A percentile compares a stretch with the other conserved stretches of the same genome.
These are phyloP conservation scores for Coelastrella sp. DNA, from an alignment of 139 green algal species.

Conservation along the genomic window DNA sequence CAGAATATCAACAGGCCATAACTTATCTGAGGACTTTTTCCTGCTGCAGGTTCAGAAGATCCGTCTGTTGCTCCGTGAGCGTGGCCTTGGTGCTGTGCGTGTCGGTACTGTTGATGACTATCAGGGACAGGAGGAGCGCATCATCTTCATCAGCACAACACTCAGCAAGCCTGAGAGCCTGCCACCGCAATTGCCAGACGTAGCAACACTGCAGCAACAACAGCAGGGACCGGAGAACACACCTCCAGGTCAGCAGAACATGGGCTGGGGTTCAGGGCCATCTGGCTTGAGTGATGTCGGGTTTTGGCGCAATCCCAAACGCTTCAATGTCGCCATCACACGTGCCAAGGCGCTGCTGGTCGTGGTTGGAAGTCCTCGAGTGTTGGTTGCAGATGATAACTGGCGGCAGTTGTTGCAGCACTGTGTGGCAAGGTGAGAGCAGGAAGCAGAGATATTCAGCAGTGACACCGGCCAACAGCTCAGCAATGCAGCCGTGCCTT, in stretches of 20 bases:
- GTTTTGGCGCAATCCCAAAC: constrained; percentile 85
- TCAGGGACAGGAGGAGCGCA: constrained; percentile 80
- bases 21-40: not conserved
- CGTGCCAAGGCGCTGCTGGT: constrained; percentile 69
- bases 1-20: not conserved
- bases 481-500: not conserved
- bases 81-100: constrained; percentile 58
- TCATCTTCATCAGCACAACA: constrained; percentile 88
- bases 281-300: constrained; percentile 58
- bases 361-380: not conserved
- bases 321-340: constrained; percentile 95
- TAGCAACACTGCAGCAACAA: no score
- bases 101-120: constrained; percentile 89
- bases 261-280: no score
- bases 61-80: constrained; percentile 76
- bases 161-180: constrained; percentile 14
- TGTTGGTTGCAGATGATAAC: not conserved
- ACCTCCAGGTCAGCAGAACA: no score
- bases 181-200: not conserved
- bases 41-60: constrained; percentile 77
- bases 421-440: not conserved
- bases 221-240: no score
- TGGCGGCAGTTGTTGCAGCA: constrained; percentile 78
- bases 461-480: not conserved
- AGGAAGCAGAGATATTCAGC: constrained; percentile 20